Evolutionary conservation across 2,329 filamentous ascomycete species (phyloP).

Genomic region (Aspergillus amoenus): DNA sequence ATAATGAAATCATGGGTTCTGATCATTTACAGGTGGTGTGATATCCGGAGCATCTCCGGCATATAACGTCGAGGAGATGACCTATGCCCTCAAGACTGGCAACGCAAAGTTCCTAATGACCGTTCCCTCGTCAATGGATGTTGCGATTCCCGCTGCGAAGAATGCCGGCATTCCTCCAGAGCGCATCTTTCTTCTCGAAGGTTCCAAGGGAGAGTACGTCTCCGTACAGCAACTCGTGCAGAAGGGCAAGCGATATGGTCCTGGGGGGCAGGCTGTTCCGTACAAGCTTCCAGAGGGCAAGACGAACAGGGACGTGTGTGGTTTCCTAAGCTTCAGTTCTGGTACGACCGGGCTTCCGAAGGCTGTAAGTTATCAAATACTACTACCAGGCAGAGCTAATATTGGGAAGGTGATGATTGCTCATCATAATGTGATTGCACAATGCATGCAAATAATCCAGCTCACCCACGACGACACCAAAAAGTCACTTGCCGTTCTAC

Average conservation of each 20-base stretch:
- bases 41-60: conserved; percentile 64
- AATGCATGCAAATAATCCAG: conserved; percentile 60
- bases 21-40: conserved; percentile 40
- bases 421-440: conserved; percentile 57
- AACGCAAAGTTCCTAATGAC: conserved; percentile 61
- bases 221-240: conserved; percentile 37
- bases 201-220: conserved; percentile 50
- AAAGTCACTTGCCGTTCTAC: conserved; percentile 58
- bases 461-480: conserved; percentile 52
- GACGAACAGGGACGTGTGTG: conserved; percentile 57
- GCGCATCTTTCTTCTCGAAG: conserved; percentile 59
- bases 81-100: conserved; percentile 60
- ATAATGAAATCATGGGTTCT: not conserved
- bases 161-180: conserved; percentile 54
- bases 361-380: conserved; percentile 27
- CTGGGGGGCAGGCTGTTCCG: conserved; percentile 45
- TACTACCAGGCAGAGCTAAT: not conserved
- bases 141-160: conserved; percentile 55
- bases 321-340: conserved; percentile 52
- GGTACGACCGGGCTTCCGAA: conserved; percentile 54
- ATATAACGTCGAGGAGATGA: conserved; percentile 68
- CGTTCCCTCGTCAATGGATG: conserved; percentile 53
- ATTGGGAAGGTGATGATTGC: conserved; percentile 49
- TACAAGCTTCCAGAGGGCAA: conserved; percentile 54
- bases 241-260: conserved; percentile 37